Percentiles rank a stretch among this genome's conserved stretches.
Evolutionary conservation across 164 flowering plant genomes (phyloP).

Genomic region (Berberis vulgaris): DNA sequence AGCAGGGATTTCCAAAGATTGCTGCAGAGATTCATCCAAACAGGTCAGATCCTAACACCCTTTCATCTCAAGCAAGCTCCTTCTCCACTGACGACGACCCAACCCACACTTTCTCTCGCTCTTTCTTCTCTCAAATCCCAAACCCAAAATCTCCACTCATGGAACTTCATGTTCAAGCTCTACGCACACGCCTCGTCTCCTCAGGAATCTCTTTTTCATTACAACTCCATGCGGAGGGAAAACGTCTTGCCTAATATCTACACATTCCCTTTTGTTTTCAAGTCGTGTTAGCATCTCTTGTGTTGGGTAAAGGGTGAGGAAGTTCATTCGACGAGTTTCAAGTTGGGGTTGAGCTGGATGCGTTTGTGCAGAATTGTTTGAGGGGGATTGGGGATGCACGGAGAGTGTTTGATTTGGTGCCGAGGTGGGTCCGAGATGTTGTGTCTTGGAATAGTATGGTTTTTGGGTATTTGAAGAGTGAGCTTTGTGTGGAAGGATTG

Average conservation of each 20-base stretch:
- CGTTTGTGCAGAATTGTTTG: constrained; percentile 24
- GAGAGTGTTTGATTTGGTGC: constrained; percentile 17
- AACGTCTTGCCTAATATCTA: constrained; percentile 15
- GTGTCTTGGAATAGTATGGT: constrained; percentile 31
- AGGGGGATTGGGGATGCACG: constrained; percentile 14
- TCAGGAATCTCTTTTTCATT: constrained; percentile 10
- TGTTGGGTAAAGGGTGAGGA: constrained; percentile 14
- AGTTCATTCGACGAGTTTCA: constrained; percentile 12
- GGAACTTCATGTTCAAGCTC: constrained; percentile 20
- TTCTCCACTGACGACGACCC: constrained; percentile 7
- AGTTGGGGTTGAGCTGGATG: constrained; percentile 21
- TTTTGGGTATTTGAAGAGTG: constrained; percentile 20
- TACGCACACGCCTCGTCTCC: constrained; percentile 13
- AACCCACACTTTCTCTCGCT: constrained; percentile 6
- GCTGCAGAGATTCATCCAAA: too few species aligned
- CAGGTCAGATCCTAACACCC: too few species aligned
- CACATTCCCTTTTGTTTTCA: constrained; percentile 24
- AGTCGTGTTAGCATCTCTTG: constrained; percentile 15
- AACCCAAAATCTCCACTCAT: constrained; percentile 17
- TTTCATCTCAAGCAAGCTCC: constrained; percentile 11
- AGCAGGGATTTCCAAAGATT: too few species aligned
- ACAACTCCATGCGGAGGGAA: constrained; percentile 17
- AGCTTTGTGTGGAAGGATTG: constrained; percentile 12
- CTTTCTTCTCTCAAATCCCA: constrained; percentile 11
- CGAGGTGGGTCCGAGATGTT: constrained; percentile 17